phyloP scores from a whole-genome alignment of 1,284 basidiomycete genomes.

The Cystobasidium pallidum region DNA sequence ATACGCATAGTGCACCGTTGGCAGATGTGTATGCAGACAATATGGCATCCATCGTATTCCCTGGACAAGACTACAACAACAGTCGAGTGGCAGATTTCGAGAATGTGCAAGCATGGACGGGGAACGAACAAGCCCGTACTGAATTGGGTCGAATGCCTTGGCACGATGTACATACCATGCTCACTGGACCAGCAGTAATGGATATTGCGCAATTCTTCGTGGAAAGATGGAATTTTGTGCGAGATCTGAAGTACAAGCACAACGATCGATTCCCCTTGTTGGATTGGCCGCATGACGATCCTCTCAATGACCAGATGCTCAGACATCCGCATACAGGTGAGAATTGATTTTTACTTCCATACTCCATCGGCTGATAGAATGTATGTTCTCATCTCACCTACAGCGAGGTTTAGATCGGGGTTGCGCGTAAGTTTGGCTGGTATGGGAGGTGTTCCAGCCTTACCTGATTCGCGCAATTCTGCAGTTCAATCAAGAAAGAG shows the following conservation, averaged over 20 bases:
- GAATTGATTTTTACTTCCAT: not conserved
- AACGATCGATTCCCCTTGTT: conserved; percentile 70
- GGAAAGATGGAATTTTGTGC: conserved; percentile 73
- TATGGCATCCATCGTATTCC: conserved; percentile 79
- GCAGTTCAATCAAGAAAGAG: conserved; percentile 22
- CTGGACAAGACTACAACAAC: conserved; percentile 67
- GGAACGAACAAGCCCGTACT: conserved; percentile 58
- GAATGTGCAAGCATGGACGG: conserved; percentile 75
- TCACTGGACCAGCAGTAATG: conserved; percentile 78
- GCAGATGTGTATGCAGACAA: conserved; percentile 87
- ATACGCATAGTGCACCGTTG: conserved; percentile 70
- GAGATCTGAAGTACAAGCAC: conserved; percentile 58
- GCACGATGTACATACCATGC: conserved; percentile 75
- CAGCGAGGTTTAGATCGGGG: conserved; percentile 27
- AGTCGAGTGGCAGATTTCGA: conserved; percentile 66
- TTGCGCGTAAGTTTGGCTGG: not conserved
- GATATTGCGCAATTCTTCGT: conserved; percentile 89
- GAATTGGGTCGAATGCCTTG: conserved; percentile 70
- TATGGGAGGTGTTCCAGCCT: not conserved
- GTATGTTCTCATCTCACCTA: not conserved
- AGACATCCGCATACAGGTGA: conserved; percentile 28
- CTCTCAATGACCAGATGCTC: conserved; percentile 36
- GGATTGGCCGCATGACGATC: conserved; percentile 72
- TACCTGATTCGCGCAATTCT: not conserved
- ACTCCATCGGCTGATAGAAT: not conserved